These are phyloP conservation scores for Aspergillus sp. DNA, from an alignment of 2,329 filamentous ascomycete genomes.

Conservation along the genomic window DNA sequence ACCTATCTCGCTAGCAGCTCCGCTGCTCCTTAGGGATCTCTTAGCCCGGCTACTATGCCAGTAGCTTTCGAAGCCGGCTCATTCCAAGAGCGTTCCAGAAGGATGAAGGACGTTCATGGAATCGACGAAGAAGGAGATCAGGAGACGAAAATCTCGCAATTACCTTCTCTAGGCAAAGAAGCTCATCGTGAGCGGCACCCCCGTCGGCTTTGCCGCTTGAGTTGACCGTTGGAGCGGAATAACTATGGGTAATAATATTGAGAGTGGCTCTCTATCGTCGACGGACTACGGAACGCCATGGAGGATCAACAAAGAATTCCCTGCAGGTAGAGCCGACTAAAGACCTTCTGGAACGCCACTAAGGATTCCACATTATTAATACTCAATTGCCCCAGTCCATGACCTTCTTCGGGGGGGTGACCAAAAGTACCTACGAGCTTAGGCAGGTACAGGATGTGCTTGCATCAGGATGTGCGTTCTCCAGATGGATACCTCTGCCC, in stretches of 20 bases:
- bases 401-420: neutral
- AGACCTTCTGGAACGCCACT: conserved; percentile 19
- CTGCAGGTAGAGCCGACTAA: conserved; percentile 15
- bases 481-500: neutral
- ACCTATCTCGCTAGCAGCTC: neutral
- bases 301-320: conserved; percentile 21
- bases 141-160: conserved; percentile 8
- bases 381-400: neutral
- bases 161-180: neutral
- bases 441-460: neutral
- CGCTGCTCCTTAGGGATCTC: conserved; percentile 1
- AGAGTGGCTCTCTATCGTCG: neutral
- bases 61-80: conserved; percentile 16
- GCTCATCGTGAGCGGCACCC: neutral
- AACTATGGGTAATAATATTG: neutral
- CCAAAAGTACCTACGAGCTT: conserved; percentile 2
- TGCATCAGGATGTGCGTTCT: neutral
- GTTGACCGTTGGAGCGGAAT: neutral
- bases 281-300: conserved; percentile 7
- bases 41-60: conserved; percentile 1
- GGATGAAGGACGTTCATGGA: conserved; percentile 20
- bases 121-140: conserved; percentile 13
- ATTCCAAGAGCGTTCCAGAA: conserved; percentile 25
- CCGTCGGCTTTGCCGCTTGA: neutral
- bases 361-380: conserved; percentile 10